Evolutionary conservation across 2,329 filamentous ascomycete genomes (phyloP).

Genomic region (Aspergillus glaucus): DNA sequence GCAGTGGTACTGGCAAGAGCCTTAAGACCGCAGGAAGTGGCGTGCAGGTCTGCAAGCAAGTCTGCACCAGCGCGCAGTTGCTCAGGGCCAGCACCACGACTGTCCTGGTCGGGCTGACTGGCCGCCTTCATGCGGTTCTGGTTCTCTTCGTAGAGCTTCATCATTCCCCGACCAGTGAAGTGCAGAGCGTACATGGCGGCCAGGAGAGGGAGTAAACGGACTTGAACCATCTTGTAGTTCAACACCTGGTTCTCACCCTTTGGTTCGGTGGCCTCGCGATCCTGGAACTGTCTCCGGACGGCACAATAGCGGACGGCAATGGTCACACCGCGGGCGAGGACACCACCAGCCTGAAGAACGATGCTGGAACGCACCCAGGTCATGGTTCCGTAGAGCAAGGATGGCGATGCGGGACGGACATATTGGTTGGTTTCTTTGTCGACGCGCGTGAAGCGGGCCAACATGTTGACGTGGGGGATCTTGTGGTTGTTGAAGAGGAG

Average conservation of each 20-base stretch:
- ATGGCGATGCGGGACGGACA: constrained; percentile 58
- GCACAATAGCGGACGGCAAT: constrained; percentile 70
- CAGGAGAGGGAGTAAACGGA: constrained; percentile 64
- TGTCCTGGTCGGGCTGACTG: constrained; percentile 38
- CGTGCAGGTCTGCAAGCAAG: constrained; percentile 66
- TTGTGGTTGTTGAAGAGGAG: constrained; percentile 70
- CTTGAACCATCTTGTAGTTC: constrained; percentile 76
- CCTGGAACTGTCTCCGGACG: constrained; percentile 71
- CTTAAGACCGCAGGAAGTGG: constrained; percentile 70
- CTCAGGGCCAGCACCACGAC: constrained; percentile 59
- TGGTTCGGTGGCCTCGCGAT: constrained; percentile 57
- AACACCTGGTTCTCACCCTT: constrained; percentile 66
- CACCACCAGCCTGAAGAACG: constrained; percentile 64
- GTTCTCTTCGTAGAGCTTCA: constrained; percentile 65
- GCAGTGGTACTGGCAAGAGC: constrained; percentile 65
- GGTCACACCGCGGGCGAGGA: constrained; percentile 68
- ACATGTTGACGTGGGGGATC: constrained; percentile 67
- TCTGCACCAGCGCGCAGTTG: constrained; percentile 61
- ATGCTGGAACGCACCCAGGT: constrained; percentile 70
- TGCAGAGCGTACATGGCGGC: constrained; percentile 72
- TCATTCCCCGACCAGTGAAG: constrained; percentile 72
- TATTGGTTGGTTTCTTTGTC: constrained; percentile 65
- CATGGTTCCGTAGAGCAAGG: constrained; percentile 67
- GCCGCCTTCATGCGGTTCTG: constrained; percentile 58
- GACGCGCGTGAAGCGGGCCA: constrained; percentile 63